phyloP scores from a whole-genome alignment of 176 grass and related monocot species.

The Raddia distichophylla region DNA sequence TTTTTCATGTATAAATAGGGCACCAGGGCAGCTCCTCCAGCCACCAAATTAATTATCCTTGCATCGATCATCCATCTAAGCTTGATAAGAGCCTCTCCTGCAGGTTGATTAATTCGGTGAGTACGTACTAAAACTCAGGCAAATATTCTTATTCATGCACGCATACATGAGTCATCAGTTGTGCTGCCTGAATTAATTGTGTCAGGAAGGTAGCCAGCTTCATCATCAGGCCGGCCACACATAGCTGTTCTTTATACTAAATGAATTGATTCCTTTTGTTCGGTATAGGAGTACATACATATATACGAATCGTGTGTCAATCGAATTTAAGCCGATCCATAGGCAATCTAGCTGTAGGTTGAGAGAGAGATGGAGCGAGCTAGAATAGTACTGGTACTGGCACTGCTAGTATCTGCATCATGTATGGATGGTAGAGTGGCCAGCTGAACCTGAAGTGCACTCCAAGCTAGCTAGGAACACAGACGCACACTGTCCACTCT shows the following conservation, averaged over 20 bases:
- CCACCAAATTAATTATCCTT: neutral
- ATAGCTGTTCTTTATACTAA: too few relatives aligned
- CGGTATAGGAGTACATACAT: too few relatives aligned
- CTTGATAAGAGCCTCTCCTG: neutral
- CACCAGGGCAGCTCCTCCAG: neutral
- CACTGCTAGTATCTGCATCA: constrained; percentile 11
- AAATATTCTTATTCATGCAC: neutral
- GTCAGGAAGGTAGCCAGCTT: neutral
- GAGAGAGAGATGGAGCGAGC: neutral
- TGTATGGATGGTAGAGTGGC: constrained; percentile 46
- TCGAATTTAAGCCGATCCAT: too few relatives aligned
- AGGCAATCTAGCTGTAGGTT: constrained; percentile 13
- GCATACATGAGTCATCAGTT: neutral
- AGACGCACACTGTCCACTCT: constrained; percentile 13
- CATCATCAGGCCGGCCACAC: neutral
- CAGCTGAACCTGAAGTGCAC: constrained; percentile 78
- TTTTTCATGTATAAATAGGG: constrained; percentile 12
- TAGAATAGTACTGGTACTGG: neutral
- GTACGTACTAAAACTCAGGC: neutral
- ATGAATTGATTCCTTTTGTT: too few relatives aligned
- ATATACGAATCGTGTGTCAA: too few relatives aligned
- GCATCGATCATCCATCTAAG: neutral
- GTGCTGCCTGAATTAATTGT: neutral
- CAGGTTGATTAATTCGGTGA: neutral
- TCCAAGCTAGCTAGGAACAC: constrained; percentile 51